Base-by-base conservation (phyloP, 106 monocot genomes). In the Triglochin maritima region DNA sequence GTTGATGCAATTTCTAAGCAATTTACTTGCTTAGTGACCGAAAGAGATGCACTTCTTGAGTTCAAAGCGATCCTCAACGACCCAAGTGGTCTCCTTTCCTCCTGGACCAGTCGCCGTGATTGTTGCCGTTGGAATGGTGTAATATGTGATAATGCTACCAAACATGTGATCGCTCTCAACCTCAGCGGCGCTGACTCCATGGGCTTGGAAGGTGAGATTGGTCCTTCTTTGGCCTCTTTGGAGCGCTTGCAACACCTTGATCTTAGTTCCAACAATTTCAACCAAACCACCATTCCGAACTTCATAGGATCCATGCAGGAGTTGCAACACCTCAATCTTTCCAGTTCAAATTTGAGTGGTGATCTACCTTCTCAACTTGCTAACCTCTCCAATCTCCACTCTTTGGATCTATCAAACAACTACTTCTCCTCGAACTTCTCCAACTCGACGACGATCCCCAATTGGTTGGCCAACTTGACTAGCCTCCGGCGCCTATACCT, bases 11-110 rank as follows among this genome's bases (percentile, higher is more conserved):
- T 29, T 29, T 29, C 29, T 29, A 29, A 29, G 29, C 29, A 0
- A 29, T 29, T 1, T 29, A 47, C 62, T 13, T 84, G 82, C 69
- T 49, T 9, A 1, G 10, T 5, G 42, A 29, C 3, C 3, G 84
- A 84, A 71, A 73, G 77, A 66, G 4, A 47, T 15, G 74, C 81
- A 0, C 85, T 85, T n/a, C 43, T 81, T 12, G 57, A 57, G 13
- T 71, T 81, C 71, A 80, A 68, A 58, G 7, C 8, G 10, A 58
- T 47, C 41, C 44, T 85, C 9, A 2, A 7, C 2, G 78, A 81
- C 46, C 64, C 74, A 13, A 6, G 0, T 8, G 9, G 59, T 7
- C 5, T 47, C 16, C 64, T 85, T 9, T 76, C 78, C 13, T 85
- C 79, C 0, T 85, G 85, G 85, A 12, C 2, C 0, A 75, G 71